phyloP scores from a whole-genome alignment of 164 flowering plant genomes.

The Macadamia tetraphylla region DNA sequence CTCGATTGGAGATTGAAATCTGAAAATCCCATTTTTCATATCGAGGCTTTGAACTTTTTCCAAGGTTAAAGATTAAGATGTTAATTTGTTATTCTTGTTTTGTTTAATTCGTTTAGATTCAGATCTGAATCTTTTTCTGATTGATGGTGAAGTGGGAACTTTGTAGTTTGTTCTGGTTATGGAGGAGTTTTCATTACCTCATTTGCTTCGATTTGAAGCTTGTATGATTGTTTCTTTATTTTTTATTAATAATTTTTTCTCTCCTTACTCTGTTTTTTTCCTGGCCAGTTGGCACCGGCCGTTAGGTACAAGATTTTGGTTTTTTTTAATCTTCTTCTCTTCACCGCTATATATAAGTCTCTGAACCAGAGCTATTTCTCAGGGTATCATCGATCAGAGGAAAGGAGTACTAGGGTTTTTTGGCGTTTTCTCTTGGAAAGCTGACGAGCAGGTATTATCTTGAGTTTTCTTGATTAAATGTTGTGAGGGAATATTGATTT shows the following conservation, averaged over 20 bases:
- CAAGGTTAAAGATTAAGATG: no score
- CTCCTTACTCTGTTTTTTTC: slow-evolving; percentile 2
- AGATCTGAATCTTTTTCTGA: slow-evolving; percentile 18
- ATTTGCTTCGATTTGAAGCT: slow-evolving; percentile 25
- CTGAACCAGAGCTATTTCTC: background rate
- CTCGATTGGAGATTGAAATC: no score
- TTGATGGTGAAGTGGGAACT: background rate
- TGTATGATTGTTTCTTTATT: background rate
- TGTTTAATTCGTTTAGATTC: slow-evolving; percentile 6
- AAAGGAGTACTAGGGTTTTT: slow-evolving; percentile 3
- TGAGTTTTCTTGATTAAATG: background rate
- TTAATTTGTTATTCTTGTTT: no score
- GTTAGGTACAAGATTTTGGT: slow-evolving; percentile 7
- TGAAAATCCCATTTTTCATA: no score
- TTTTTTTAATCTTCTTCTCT: background rate
- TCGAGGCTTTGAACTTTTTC: no score
- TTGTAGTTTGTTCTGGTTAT: slow-evolving; percentile 1
- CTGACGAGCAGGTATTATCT: background rate
- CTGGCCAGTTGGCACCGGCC: slow-evolving; percentile 19
- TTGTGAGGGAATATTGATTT: background rate
- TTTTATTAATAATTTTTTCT: background rate
- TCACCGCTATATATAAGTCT: slow-evolving; percentile 6
- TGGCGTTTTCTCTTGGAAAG: background rate
- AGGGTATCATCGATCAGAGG: slow-evolving; percentile 1
- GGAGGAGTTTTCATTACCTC: slow-evolving; percentile 8